Evolutionary conservation across 768 basidiomycete species (phyloP), one percentile per base, ranked within the genome.

Genomic region (Rhodotorula babjevae): DNA sequence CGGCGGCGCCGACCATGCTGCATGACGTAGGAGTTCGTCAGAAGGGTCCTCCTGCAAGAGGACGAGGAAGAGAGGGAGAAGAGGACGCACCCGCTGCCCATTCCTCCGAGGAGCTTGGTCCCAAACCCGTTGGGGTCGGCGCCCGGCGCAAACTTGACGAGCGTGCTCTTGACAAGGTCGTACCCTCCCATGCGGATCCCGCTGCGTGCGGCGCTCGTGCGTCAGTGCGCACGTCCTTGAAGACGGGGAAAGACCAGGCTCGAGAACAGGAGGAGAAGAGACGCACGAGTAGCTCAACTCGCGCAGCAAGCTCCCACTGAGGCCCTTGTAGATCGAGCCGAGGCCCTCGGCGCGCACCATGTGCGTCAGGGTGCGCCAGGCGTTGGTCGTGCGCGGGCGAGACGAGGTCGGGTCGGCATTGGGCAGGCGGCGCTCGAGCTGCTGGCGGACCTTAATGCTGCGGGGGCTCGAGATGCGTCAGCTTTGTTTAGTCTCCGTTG

Each of bases 391-490:
- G 11, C 65, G 63, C 33, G 46, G 56, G 53, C 33, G 60, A 50
- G 58, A 46, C 33, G 15, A 67, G 63, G 1, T 55, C 21, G 62
- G 33, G 27, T 65, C 29, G 8, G 63, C 56, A 19, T 68, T 73
- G 21, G 60, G 55, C 23, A 52, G 50, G 50, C 50, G 50, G 50
- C 50, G 50, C 50, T 77, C 61, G 12, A 79, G 69, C 42, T 79
- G 78, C 49, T 79, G 78, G 7, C 78, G 72, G 23, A 79, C 78
- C 55, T 79, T 77, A 71, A 77, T 46, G 11, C 74, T 75, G 65
- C 18, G n/a, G 18, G 49, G 1, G 25, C 15, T 19, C 6, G 25
- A 47, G 7, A 11, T 12, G 29, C 15, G 27, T 29, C 21, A n/a
- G 46, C 36, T 36, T 36, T 36, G n/a, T n/a, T n/a, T n/a, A n/a